These are phyloP conservation scores for Nicotiana tabacum DNA, from an alignment of 257 asterid species.

Conservation along the genomic window DNA sequence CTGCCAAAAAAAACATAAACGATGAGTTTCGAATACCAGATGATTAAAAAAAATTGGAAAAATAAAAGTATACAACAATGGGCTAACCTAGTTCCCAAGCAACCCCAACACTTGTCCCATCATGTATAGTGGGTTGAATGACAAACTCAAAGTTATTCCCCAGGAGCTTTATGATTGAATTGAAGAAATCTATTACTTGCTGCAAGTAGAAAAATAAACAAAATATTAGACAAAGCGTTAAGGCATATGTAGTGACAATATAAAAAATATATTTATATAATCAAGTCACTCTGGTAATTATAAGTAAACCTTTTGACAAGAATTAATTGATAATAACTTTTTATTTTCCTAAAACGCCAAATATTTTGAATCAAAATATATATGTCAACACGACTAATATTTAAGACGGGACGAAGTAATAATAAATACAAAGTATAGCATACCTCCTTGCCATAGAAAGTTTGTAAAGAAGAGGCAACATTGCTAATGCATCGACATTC, in stretches of 20 bases:
- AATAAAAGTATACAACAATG: background rate
- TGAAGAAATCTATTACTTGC: slow-evolving; percentile 66
- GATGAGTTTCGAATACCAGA: background rate
- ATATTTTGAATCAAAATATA: background rate
- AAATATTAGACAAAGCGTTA: too few relatives aligned
- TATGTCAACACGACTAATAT: background rate
- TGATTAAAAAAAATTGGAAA: background rate
- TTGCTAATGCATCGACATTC: slow-evolving; percentile 65
- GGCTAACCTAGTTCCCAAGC: slow-evolving; percentile 61
- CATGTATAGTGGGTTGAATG: slow-evolving; percentile 45
- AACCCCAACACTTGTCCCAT: slow-evolving; percentile 58
- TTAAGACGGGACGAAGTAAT: background rate
- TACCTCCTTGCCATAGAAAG: slow-evolving; percentile 70
- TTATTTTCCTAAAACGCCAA: too few relatives aligned
- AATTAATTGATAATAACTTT: too few relatives aligned
- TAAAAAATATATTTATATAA: too few relatives aligned
- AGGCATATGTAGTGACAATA: too few relatives aligned
- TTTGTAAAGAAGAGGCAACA: slow-evolving; percentile 39
- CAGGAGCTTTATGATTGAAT: slow-evolving; percentile 35
- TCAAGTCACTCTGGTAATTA: too few relatives aligned
- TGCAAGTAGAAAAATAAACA: too few relatives aligned
- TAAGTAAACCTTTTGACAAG: too few relatives aligned
- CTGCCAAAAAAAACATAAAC: slow-evolving; percentile 18
- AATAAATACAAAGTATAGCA: background rate
- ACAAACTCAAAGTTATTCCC: slow-evolving; percentile 51